Evolutionary conservation across 2,329 filamentous ascomycete species (phyloP).

Genomic region (Fusarium caatingaense): DNA sequence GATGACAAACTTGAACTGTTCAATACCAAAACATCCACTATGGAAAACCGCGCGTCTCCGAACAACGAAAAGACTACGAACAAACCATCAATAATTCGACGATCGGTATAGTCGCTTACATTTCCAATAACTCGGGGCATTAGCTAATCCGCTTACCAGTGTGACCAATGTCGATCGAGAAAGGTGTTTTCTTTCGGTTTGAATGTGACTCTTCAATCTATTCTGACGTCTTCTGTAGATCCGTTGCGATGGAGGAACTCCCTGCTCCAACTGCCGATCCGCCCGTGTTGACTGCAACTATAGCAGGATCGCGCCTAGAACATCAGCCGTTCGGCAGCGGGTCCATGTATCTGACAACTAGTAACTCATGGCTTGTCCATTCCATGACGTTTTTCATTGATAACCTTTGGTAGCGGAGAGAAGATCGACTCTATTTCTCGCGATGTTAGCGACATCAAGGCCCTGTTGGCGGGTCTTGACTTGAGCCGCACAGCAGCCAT

Average conservation of each 20-base stretch:
- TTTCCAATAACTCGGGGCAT: rapidly evolving
- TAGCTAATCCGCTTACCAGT: slow-evolving; percentile 21
- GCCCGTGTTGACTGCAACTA: slow-evolving; percentile 50
- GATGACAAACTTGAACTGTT: not conserved
- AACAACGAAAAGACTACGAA: not conserved
- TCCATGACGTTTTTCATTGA: rapidly evolving
- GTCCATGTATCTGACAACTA: slow-evolving; percentile 53
- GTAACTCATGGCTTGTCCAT: slow-evolving; percentile 34
- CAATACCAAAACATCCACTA: not conserved
- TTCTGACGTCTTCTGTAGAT: slow-evolving; percentile 4
- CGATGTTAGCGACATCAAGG: slow-evolving; percentile 51
- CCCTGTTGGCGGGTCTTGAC: slow-evolving; percentile 37
- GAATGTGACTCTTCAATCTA: not conserved
- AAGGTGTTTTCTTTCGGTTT: slow-evolving; percentile 15
- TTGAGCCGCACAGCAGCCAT: not conserved
- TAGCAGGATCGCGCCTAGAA: slow-evolving; percentile 43
- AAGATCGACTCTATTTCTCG: slow-evolving; percentile 53
- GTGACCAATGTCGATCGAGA: slow-evolving; percentile 42
- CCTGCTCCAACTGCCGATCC: slow-evolving; percentile 50
- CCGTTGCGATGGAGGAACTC: slow-evolving; percentile 36
- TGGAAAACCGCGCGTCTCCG: slow-evolving; percentile 40
- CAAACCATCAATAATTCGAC: slow-evolving; percentile 27
- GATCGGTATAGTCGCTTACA: slow-evolving; percentile 23
- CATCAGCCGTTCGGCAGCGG: slow-evolving; percentile 47
- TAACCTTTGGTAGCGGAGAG: slow-evolving; percentile 44